phyloP scores from a whole-genome alignment of 768 basidiomycete genomes.

The Suillus plorans region DNA sequence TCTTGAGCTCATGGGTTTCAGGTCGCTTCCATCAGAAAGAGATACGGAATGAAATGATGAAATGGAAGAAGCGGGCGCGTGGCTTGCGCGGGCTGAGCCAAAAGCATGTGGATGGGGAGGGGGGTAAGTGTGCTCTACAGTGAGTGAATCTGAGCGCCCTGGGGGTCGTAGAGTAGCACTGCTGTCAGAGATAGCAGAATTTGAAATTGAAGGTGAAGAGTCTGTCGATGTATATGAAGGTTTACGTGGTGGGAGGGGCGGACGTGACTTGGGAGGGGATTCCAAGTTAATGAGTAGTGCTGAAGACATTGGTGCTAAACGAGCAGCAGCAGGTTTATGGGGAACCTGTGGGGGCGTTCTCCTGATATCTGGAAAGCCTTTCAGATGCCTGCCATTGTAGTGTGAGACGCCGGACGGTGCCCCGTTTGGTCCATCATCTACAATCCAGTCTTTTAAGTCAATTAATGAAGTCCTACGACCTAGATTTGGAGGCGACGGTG shows the following conservation, averaged over 20 bases:
- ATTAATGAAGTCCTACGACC: conserved; percentile 58
- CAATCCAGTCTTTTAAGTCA: conserved; percentile 73
- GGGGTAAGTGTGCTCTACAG: conserved; percentile 62
- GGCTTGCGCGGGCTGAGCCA: conserved; percentile 37
- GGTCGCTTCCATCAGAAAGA: conserved; percentile 53
- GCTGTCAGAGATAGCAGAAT: conserved; percentile 17
- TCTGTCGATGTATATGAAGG: conserved; percentile 52
- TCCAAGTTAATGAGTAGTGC: conserved; percentile 58
- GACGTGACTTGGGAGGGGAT: conserved; percentile 47
- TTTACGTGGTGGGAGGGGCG: conserved; percentile 68
- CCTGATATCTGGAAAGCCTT: conserved; percentile 19
- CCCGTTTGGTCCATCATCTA: conserved; percentile 55
- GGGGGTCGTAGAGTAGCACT: conserved; percentile 27
- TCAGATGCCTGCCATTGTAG: conserved; percentile 12
- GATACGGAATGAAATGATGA: conserved; percentile 86
- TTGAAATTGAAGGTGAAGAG: conserved; percentile 32
- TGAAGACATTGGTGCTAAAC: conserved; percentile 13
- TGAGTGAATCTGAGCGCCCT: conserved; percentile 45
- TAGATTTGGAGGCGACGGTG: conserved; percentile 46
- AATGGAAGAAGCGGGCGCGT: conserved; percentile 67
- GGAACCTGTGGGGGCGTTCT: conserved; percentile 23
- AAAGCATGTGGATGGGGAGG: conserved; percentile 40
- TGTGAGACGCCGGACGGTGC: conserved; percentile 14
- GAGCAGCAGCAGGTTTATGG: conserved; percentile 2
- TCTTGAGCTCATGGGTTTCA: conserved; percentile 15